Percentiles rank a stretch among this genome's conserved stretches.
phyloP scores from a whole-genome alignment of 768 basidiomycete species.

The Solioccasus polychromus region DNA sequence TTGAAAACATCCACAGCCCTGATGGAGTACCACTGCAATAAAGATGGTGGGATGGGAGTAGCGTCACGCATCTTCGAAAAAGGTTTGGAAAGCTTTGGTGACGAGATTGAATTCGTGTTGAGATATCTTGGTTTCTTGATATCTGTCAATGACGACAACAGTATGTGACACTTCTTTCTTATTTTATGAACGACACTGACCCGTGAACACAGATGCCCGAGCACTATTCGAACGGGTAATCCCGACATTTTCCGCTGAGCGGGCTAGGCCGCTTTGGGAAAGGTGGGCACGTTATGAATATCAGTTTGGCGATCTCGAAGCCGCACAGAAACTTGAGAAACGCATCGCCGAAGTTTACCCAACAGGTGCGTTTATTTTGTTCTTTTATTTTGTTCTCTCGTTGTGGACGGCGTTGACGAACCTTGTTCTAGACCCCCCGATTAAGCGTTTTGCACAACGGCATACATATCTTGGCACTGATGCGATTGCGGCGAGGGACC shows the following conservation, averaged over 20 bases:
- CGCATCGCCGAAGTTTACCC: constrained; percentile 88
- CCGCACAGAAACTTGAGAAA: constrained; percentile 84
- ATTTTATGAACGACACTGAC: neutral
- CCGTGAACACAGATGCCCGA: constrained; percentile 71
- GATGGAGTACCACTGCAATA: constrained; percentile 92
- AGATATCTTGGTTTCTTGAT: constrained; percentile 92
- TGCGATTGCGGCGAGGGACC: constrained; percentile 83
- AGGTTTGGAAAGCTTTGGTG: constrained; percentile 79
- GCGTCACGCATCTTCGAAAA: constrained; percentile 93
- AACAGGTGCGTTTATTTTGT: constrained; percentile 50
- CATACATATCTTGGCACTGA: constrained; percentile 74
- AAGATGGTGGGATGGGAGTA: constrained; percentile 66
- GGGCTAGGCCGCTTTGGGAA: constrained; percentile 88
- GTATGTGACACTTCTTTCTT: constrained; percentile 45
- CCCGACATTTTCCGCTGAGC: constrained; percentile 68
- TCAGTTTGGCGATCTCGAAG: constrained; percentile 88
- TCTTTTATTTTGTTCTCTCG: too few relatives aligned
- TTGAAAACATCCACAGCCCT: constrained; percentile 52
- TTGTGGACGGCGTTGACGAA: neutral
- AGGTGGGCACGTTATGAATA: constrained; percentile 96
- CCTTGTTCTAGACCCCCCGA: constrained; percentile 64
- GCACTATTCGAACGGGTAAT: constrained; percentile 93
- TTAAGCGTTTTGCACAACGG: constrained; percentile 87
- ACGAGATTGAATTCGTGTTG: constrained; percentile 82
- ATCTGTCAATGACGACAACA: constrained; percentile 92